Conservation (phyloP, 2,329 filamentous ascomycete species). For the Apiospora aurea region DNA sequence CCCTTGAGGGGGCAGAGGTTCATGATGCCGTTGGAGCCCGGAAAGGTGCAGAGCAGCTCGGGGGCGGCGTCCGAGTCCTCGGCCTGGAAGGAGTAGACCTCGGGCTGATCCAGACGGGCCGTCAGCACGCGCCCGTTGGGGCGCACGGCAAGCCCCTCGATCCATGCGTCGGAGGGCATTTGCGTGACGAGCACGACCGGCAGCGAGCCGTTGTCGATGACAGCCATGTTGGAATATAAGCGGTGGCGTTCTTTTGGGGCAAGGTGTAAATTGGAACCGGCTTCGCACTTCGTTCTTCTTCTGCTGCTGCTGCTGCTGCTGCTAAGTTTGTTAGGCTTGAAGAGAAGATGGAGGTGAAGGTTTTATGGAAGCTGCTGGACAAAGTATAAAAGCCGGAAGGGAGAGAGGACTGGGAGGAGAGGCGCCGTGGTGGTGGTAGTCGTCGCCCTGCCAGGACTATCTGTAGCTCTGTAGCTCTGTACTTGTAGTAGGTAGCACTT, state of each 20-base stretch:
- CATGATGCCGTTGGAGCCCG: slow-evolving; percentile 37
- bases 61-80: slow-evolving; percentile 38
- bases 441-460: no score
- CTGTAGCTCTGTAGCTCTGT: no score
- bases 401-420: not conserved
- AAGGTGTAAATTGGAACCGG: not conserved
- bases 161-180: slow-evolving; percentile 42
- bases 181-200: slow-evolving; percentile 40
- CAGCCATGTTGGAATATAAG: not conserved
- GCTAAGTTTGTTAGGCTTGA: not conserved
- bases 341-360: not conserved
- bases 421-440: not conserved
- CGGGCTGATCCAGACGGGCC: slow-evolving; percentile 40
- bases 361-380: slow-evolving; percentile 4
- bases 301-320: not conserved
- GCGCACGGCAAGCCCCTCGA: slow-evolving; percentile 40
- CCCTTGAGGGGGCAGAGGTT: slow-evolving; percentile 38
- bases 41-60: slow-evolving; percentile 37
- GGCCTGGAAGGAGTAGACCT: slow-evolving; percentile 40
- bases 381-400: not conserved
- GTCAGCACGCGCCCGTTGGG: slow-evolving; percentile 41
- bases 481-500: no score
- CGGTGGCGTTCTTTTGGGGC: not conserved
- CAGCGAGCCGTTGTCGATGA: slow-evolving; percentile 14
- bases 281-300: not conserved